phyloP scores from a whole-genome alignment of 192 early-diverging fungal genomes.

The Obelidium mucronatum region DNA sequence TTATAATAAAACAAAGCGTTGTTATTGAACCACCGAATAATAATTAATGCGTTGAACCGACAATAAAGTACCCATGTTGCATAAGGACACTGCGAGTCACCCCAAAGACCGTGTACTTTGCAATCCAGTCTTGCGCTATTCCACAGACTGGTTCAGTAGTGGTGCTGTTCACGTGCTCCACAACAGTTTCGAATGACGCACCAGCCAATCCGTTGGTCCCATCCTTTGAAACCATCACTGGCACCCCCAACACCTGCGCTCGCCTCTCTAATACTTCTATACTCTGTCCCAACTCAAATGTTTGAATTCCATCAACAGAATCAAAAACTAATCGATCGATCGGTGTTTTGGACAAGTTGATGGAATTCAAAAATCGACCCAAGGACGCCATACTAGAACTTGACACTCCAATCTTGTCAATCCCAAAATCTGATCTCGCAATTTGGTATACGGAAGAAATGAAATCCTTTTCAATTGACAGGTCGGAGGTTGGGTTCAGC shows the following conservation, averaged over 20 bases:
- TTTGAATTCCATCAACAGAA: not conserved
- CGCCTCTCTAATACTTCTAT: not conserved
- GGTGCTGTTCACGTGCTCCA: not conserved
- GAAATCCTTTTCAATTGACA: not conserved
- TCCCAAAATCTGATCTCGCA: not conserved
- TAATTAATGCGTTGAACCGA: not conserved
- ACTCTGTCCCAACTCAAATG: not conserved
- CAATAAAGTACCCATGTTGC: slow-evolving; percentile 12
- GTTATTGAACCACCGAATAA: not conserved
- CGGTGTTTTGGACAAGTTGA: not conserved
- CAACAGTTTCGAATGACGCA: not conserved
- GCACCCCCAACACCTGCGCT: not conserved
- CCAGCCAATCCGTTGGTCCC: not conserved
- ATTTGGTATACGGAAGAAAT: not conserved
- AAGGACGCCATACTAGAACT: not conserved
- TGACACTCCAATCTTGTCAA: slow-evolving; percentile 5
- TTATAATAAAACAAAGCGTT: not conserved
- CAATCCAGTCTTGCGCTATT: slow-evolving; percentile 18
- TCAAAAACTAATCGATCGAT: not conserved
- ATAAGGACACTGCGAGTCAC: slow-evolving; percentile 10
- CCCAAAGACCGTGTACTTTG: slow-evolving; percentile 22
- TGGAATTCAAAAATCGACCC: not conserved
- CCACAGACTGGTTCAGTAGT: not conserved
- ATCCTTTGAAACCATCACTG: slow-evolving; percentile 18
- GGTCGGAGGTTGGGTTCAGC: not conserved